Percentiles rank a stretch among this genome's conserved stretches.
phyloP scores from a whole-genome alignment of 2,329 filamentous ascomycete species.

The Sarocladiaceae sp. region DNA sequence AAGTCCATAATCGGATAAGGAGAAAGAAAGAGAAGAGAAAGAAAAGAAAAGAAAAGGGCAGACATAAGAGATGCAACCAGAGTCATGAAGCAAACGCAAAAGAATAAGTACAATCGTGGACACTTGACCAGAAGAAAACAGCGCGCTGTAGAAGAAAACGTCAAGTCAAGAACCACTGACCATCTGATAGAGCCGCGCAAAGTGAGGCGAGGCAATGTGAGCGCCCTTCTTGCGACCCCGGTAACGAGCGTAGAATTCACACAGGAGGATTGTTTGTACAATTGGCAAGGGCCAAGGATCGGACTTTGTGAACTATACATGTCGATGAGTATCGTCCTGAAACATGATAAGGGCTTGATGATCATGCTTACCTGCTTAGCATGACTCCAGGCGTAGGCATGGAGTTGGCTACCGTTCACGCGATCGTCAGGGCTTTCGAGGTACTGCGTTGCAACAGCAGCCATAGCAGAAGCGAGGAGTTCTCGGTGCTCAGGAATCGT shows the following conservation, averaged over 20 bases:
- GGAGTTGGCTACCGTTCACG: constrained; percentile 43
- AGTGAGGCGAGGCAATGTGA: constrained; percentile 43
- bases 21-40: constrained; percentile 21
- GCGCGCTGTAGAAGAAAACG: constrained; percentile 16
- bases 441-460: constrained; percentile 51
- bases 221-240: constrained; percentile 44
- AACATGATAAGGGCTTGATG: too few relatives aligned
- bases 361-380: constrained; percentile 41
- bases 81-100: constrained; percentile 15
- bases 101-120: constrained; percentile 24
- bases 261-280: constrained; percentile 51
- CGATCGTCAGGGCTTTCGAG: constrained; percentile 45
- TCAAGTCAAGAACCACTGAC: constrained; percentile 36
- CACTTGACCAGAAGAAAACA: constrained; percentile 16
- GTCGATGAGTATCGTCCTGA: constrained; percentile 7
- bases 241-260: constrained; percentile 52
- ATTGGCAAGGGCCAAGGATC: constrained; percentile 42
- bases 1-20: too few relatives aligned
- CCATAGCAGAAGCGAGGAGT: constrained; percentile 50
- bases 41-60: constrained; percentile 20
- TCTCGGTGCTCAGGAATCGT: constrained; percentile 31
- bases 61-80: constrained; percentile 20
- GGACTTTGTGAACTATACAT: constrained; percentile 31
- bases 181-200: constrained; percentile 48
- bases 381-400: constrained; percentile 47